Percentiles rank a stretch among this genome's conserved stretches.
phyloP scores from a whole-genome alignment of 2,329 filamentous ascomycete genomes.

The Pseudogymnoascus sp. region DNA sequence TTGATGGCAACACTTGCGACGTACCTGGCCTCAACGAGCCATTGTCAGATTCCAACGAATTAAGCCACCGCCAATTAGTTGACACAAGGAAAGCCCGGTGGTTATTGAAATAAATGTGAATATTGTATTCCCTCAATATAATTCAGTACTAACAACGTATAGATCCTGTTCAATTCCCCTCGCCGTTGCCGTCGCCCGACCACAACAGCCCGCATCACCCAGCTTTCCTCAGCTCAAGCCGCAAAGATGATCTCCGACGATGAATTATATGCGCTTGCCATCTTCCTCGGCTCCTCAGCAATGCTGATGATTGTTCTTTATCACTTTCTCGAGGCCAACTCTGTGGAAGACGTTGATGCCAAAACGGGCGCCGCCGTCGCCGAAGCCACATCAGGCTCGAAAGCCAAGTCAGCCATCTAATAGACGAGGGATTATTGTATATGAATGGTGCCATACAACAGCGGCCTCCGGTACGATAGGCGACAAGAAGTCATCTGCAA shows the following conservation, averaged over 20 bases:
- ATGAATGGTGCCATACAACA: not conserved
- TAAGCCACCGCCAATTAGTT: not conserved
- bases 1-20: conserved; percentile 5
- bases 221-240: not conserved
- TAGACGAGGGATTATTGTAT: not conserved
- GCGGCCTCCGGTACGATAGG: not conserved
- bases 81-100: not conserved
- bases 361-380: conserved; percentile 18
- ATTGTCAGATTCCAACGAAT: not conserved
- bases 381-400: conserved; percentile 14
- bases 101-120: not conserved
- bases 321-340: conserved; percentile 93
- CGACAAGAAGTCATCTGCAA: not conserved
- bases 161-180: conserved; percentile 2
- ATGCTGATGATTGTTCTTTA: conserved; percentile 93
- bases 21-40: conserved; percentile 8
- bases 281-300: conserved; percentile 82
- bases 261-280: conserved; percentile 82
- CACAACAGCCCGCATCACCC: not conserved
- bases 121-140: not conserved
- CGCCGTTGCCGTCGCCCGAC: not conserved
- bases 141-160: not conserved
- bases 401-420: conserved; percentile 14
- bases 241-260: conserved; percentile 84
- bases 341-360: conserved; percentile 43